A percentile compares a stretch with the other conserved stretches of the same genome.
Conservation (phyloP, 306 rosid species). For the Pyrus betulifolia region DNA sequence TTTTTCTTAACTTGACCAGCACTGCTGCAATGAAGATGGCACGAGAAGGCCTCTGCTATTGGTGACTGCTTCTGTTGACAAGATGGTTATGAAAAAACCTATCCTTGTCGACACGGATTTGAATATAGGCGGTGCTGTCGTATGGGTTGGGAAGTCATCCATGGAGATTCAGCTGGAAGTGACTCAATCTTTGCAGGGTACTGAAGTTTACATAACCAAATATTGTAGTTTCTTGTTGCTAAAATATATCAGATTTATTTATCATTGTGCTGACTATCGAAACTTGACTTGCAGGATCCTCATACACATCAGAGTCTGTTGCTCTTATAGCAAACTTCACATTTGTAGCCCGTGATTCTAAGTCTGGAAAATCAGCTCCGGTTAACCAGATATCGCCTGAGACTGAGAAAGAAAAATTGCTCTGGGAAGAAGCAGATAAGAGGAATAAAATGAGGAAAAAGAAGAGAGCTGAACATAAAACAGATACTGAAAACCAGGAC, state of each 20-base stretch:
- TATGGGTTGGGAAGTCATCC: constrained; percentile 85
- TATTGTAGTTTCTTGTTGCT: neutral
- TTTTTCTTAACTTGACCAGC: constrained; percentile 27
- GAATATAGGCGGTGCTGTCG: constrained; percentile 62
- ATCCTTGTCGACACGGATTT: constrained; percentile 51
- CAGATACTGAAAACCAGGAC: constrained; percentile 25
- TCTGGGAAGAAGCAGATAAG: constrained; percentile 77
- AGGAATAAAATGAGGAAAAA: constrained; percentile 57
- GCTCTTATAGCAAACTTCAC: constrained; percentile 75
- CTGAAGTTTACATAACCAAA: neutral
- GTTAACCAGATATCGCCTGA: constrained; percentile 59
- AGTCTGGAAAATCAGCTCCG: constrained; percentile 57
- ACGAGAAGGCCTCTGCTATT: constrained; percentile 47
- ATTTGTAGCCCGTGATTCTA: constrained; percentile 75
- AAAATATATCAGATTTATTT: neutral
- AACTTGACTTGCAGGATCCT: constrained; percentile 31
- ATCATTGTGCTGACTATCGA: constrained; percentile 3
- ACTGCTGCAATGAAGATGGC: constrained; percentile 62
- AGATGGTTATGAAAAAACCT: constrained; percentile 59
- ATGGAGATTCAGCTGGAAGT: constrained; percentile 75
- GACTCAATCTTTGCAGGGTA: constrained; percentile 45
- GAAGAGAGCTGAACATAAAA: constrained; percentile 34
- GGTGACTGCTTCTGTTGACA: constrained; percentile 87
- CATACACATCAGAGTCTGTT: constrained; percentile 29
- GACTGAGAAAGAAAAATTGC: constrained; percentile 47